Base-by-base conservation (phyloP, 352 stramenopile genomes). In the Phytophthora pseudosyringae region DNA sequence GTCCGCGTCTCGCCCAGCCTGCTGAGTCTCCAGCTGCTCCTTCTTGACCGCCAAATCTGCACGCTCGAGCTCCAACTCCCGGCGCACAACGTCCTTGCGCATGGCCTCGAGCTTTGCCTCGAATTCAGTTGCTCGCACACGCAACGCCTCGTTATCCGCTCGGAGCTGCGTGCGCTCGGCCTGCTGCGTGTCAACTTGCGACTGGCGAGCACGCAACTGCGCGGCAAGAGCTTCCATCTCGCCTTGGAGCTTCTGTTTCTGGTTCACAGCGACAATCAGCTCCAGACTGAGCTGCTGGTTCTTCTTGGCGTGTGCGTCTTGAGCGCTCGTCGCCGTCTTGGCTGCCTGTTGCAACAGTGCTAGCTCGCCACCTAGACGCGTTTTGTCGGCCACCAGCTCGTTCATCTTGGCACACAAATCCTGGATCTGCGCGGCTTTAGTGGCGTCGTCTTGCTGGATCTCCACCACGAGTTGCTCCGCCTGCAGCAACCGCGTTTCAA, bases 251-350 rank as follows among this genome's bases (percentile, higher is more conserved):
- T 80, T 79, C 48, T 83, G 67, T 58, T 87, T 88, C 36, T 92
- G 81, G 54, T 90, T 92, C 12, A 92, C 78, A 3, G 85, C 59
- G 11, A 89, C 71, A 6, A 92, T 76, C 10, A 92, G 50, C 52
- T 90, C 83, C 10, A 90, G 63, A 64, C 80, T 89, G 1, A 92
- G 71, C 43, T 92, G 80, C 41, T 92, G 80, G 31, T 82, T 87
- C 59, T 88, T 90, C 53, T 83, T 85, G 1, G 35, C 57, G n/a
- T 90, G 76, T 5, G 67, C 47, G 4, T 76, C 52, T 4, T 68
- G 51, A 28, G 53, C 44, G 13, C 64, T 55, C n/a, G 86, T 78
- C 2, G 76, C 28, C 39, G 71, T 44, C 18, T 71, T 49, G 7
- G 58, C 57, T 16, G 77, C 64, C 5, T 73, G 67, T 31, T 87